Base-by-base conservation (phyloP, 1,284 basidiomycete species). In the Irpex sp. region DNA sequence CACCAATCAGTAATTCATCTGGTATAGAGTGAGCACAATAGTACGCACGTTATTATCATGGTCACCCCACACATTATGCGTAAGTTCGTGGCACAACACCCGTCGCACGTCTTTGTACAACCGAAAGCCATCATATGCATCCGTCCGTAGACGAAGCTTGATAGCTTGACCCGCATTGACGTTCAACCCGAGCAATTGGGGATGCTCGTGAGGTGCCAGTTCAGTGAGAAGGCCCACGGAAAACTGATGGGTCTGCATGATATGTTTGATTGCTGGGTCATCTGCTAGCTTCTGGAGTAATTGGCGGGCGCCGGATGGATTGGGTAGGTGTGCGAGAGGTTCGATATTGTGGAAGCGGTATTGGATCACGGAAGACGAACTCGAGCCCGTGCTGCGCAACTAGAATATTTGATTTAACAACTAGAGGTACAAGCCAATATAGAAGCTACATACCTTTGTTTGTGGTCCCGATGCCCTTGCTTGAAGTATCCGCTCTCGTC, bases 11-110 rank as follows among this genome's bases (percentile, higher is more conserved):
- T 19, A 56, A 51, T 38, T 31, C 15, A 6, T n/a, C 15, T 34
- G 51, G 9, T 4, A 40, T 57, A 19, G 58, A 47, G 44, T 17
- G 13, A 40, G 44, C 57, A 9, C 47, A 13, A 47, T 6, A 34
- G 21, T 13, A 78, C 88, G 70, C 66, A 91, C 91, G 67, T 89
- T 84, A 59, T 91, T 81, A 68, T 89, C 87, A 69, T 93, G 91
- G 63, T 86, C 83, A 1, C 83, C 78, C 82, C 85, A 88, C 0
- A 87, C 81, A 68, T 92, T 93, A 73, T 93, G 91, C 31, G 88
- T 78, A 37, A 93, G 76, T 70, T 93, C 91, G 72, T 93, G 91
- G 69, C 89, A 89, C 4, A 93, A 78, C 11, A 91, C 88, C 21
- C 82, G 78, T 52, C 89, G 79, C 36, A 90, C 79, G 1, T 91